A percentile compares a stretch with the other conserved stretches of the same genome.
phyloP scores from a whole-genome alignment of 495 filamentous ascomycete genomes.

The Extremus antarcticus region DNA sequence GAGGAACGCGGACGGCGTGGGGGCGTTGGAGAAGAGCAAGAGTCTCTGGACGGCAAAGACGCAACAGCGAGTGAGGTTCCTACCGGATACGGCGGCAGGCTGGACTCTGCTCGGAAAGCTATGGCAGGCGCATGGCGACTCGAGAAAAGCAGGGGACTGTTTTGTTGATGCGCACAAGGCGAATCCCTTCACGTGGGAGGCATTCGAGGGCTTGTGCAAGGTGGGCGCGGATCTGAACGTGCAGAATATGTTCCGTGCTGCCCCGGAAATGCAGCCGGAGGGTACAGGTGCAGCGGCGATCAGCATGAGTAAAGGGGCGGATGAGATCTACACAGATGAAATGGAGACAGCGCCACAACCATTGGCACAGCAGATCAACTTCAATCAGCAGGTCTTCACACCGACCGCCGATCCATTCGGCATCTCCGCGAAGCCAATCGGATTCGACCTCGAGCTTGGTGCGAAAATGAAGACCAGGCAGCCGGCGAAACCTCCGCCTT shows the following conservation, averaged over 20 bases:
- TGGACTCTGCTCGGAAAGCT: conserved; percentile 77
- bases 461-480: conserved; percentile 3
- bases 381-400: conserved; percentile 24
- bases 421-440: conserved; percentile 4
- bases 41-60: conserved; percentile 5
- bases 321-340: conserved; percentile 17
- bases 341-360: background rate
- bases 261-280: conserved; percentile 45
- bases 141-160: conserved; percentile 65
- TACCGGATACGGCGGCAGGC: conserved; percentile 76
- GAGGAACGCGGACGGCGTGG: conserved; percentile 61
- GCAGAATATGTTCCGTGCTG: conserved; percentile 76
- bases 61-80: conserved; percentile 32
- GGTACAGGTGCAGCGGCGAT: background rate
- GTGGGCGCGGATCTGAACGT: conserved; percentile 41
- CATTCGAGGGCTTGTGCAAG: conserved; percentile 70
- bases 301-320: background rate
- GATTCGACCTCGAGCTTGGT: background rate
- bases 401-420: conserved; percentile 31
- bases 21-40: conserved; percentile 41
- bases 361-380: conserved; percentile 10
- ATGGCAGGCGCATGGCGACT: conserved; percentile 68
- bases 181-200: conserved; percentile 98
- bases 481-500: conserved; percentile 5
- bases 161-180: conserved; percentile 80